Percentiles rank a stretch among this genome's conserved stretches.
Evolutionary conservation across 2,329 filamentous ascomycete species (phyloP).

Genomic region (Hyphodiscus sp.): DNA sequence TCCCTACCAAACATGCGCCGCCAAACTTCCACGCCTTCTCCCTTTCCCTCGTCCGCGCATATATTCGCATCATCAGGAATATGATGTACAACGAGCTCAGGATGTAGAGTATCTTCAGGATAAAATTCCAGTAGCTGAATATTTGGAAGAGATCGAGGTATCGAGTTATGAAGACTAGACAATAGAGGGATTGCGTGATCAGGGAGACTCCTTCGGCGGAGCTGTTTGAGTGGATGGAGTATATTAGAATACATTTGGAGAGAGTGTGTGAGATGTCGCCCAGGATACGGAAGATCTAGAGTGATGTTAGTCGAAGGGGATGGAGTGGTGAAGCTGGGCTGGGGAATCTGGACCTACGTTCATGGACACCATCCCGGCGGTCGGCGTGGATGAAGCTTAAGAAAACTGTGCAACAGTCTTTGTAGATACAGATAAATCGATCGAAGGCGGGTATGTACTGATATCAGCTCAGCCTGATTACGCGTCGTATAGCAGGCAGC

Average conservation of each 20-base stretch:
- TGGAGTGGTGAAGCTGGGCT: neutral
- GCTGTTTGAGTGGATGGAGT: slow-evolving; percentile 80
- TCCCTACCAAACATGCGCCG: slow-evolving; percentile 58
- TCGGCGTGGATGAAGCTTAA: neutral
- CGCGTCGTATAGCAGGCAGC: slow-evolving; percentile 2
- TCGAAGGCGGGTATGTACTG: neutral
- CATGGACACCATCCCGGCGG: slow-evolving; percentile 17
- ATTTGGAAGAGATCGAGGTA: slow-evolving; percentile 73
- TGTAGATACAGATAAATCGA: neutral
- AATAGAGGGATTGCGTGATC: slow-evolving; percentile 85
- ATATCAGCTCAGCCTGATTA: slow-evolving; percentile 1
- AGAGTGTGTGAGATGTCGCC: slow-evolving; percentile 79
- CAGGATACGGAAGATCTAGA: slow-evolving; percentile 62
- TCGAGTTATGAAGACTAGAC: slow-evolving; percentile 75
- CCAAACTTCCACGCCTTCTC: slow-evolving; percentile 94
- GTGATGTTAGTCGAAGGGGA: neutral
- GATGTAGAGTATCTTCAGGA: slow-evolving; percentile 89
- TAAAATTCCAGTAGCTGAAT: slow-evolving; percentile 58
- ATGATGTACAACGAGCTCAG: slow-evolving; percentile 79
- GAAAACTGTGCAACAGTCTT: neutral
- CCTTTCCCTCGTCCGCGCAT: slow-evolving; percentile 78
- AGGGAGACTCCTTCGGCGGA: slow-evolving; percentile 89
- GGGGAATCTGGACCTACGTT: slow-evolving; percentile 16
- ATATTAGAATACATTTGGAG: slow-evolving; percentile 87
- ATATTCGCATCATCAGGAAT: slow-evolving; percentile 79